Base-by-base conservation (phyloP, 1,284 basidiomycete species). In the Ganoderma leucocontextum region DNA sequence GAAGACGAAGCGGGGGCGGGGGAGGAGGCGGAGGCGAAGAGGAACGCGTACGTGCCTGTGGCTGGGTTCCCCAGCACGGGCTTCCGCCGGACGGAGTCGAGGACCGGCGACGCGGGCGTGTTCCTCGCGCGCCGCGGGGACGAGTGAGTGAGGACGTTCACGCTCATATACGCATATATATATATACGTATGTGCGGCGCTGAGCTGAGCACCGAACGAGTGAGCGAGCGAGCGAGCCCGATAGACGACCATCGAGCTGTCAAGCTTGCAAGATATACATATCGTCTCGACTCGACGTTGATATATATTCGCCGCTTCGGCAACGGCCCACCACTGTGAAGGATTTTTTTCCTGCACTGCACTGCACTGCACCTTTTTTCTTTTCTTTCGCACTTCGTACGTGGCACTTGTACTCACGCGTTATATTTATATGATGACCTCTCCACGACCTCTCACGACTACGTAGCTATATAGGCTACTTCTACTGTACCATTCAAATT, bases 91-190 rank as follows among this genome's bases (percentile, higher is more conserved):
- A 59, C 73, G 22, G 72, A 74, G 58, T 65, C 77, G 47, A 75
- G 75, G 62, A 78, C 77, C 64, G 77, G 78, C 70, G 77, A 79
- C 64, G 75, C 75, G 72, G 78, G 78, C 41, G 78, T 79, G 42
- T 78, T 79, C 73, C 73, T 80, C 9, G 78, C 78, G 15, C 71
- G 73, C 8, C 66, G 78, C 22, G 78, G 78, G 4, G 77, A 79
- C 36, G 70, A 76, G 64, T 76, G 65, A 74, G 47, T 2, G n/a
- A 29, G 29, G 13, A 42, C 17, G 41, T 42, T 42, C 15, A 42
- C 41, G 4, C 7, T 7, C 41, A 19, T 17, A 3, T 19, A 4
- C 15, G 41, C 15, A 17, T 17, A n/a, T n/a, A n/a, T n/a, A n/a
- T n/a, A 42, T 17, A 17, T 15, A 42, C 41, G 17, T 42, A 15